A percentile compares a stretch with the other conserved stretches of the same genome.
Conservation (phyloP, 176 grass and related monocot genomes). For the Juncus effusus region DNA sequence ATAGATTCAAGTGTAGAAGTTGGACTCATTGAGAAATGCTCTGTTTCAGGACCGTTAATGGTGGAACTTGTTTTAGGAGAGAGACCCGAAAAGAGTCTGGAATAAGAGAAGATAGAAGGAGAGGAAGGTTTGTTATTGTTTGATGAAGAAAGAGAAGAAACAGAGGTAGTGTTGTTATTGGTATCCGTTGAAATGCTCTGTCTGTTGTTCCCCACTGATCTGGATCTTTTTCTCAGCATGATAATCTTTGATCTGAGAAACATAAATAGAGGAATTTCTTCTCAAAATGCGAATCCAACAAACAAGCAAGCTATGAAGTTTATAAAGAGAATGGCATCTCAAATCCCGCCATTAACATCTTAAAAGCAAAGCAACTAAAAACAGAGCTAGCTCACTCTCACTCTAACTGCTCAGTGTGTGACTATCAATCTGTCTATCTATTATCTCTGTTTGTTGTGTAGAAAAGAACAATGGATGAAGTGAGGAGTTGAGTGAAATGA, state of each 20-base stretch:
- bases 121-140: slow-evolving; percentile 9
- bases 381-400: too few relatives aligned
- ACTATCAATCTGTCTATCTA: too few relatives aligned
- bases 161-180: neutral
- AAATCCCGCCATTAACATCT: too few relatives aligned
- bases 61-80: slow-evolving; percentile 19
- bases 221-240: slow-evolving; percentile 50
- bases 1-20: slow-evolving; percentile 45
- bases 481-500: slow-evolving; percentile 9
- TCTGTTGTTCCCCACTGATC: slow-evolving; percentile 24
- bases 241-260: slow-evolving; percentile 31
- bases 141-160: neutral
- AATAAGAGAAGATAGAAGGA: slow-evolving; percentile 20
- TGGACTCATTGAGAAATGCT: slow-evolving; percentile 34
- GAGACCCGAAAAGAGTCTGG: slow-evolving; percentile 32
- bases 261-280: neutral
- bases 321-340: too few relatives aligned
- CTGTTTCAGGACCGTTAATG: slow-evolving; percentile 12
- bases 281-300: slow-evolving; percentile 5
- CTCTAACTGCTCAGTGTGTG: too few relatives aligned
- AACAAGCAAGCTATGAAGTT: neutral
- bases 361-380: too few relatives aligned
- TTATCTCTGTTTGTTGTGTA: neutral
- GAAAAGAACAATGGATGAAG: slow-evolving; percentile 16
- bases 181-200: slow-evolving; percentile 31